Evolutionary conservation across 139 green algal genomes (phyloP).

Genomic region (Chlorella sp.): DNA sequence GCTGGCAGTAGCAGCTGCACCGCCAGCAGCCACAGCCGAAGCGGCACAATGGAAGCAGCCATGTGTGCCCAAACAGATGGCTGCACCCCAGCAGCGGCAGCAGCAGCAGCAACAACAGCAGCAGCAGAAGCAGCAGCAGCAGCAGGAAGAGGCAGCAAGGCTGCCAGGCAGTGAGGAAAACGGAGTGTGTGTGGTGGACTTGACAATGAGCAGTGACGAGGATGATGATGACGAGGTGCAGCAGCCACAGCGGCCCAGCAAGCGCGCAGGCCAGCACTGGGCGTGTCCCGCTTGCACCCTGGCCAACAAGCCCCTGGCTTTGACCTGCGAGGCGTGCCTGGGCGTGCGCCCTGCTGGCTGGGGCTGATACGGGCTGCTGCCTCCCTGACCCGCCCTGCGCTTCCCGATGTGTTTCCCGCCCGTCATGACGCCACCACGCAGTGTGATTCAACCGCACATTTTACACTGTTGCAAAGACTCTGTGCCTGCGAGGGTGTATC

Average conservation of each 20-base stretch:
- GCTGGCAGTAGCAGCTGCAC: neutral
- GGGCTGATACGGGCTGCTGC: neutral
- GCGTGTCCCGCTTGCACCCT: conserved; percentile 16
- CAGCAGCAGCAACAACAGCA: neutral
- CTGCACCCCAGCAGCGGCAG: neutral
- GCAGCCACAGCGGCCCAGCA: neutral
- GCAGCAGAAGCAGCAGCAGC: neutral
- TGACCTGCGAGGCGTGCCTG: conserved; percentile 12
- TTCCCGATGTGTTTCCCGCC: no score
- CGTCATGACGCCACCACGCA: no score
- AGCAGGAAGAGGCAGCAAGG: neutral
- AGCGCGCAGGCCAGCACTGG: neutral
- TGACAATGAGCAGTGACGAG: conserved; percentile 9
- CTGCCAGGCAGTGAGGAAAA: neutral
- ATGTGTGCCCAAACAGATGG: neutral
- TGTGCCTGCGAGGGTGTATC: no score
- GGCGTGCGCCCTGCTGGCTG: neutral
- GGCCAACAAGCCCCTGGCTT: conserved; percentile 11
- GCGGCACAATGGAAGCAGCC: neutral
- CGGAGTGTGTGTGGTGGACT: conserved; percentile 6
- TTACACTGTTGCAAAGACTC: neutral
- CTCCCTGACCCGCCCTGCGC: no score
- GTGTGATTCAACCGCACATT: neutral
- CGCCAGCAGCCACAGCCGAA: neutral
- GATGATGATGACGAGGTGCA: neutral